These are phyloP conservation scores for Penicillium pulvis DNA, from an alignment of 495 filamentous ascomycete species.

Conservation along the genomic window DNA sequence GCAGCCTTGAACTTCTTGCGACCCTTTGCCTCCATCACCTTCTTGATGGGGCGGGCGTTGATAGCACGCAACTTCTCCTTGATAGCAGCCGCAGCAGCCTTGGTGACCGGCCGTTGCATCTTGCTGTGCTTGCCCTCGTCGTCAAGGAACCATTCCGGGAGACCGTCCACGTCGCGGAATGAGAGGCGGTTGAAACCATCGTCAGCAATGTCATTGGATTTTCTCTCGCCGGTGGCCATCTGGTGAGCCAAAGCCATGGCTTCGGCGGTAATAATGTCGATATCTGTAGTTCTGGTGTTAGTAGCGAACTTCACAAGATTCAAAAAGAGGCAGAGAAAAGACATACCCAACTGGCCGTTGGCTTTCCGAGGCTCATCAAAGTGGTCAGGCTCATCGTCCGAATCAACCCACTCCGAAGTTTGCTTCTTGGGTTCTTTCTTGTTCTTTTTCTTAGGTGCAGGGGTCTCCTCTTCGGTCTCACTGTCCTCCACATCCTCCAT, in stretches of 20 bases:
- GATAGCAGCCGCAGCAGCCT: conserved; percentile 88
- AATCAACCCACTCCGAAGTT: conserved; percentile 59
- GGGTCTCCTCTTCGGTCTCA: conserved; percentile 24
- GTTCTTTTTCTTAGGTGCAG: conserved; percentile 20
- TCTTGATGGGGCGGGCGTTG: conserved; percentile 98
- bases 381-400: conserved; percentile 62
- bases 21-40: conserved; percentile 93
- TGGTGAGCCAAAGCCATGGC: conserved; percentile 97
- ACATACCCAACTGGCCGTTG: conserved; percentile 69
- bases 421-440: conserved; percentile 48
- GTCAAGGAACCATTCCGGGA: conserved; percentile 98
- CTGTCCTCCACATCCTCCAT: conserved; percentile 41
- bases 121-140: conserved; percentile 85
- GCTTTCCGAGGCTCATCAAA: conserved; percentile 63
- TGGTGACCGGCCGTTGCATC: conserved; percentile 82
- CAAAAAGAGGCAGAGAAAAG: background rate
- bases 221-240: conserved; percentile 83
- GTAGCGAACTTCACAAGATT: conserved; percentile 12
- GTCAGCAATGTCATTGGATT: conserved; percentile 75
- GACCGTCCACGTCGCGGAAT: conserved; percentile 87
- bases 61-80: conserved; percentile 91
- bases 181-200: conserved; percentile 91
- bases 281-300: conserved; percentile 60
- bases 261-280: conserved; percentile 98
- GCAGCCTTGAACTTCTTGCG: conserved; percentile 96